Percentiles rank a stretch among this genome's conserved stretches.
phyloP scores from a whole-genome alignment of 2,329 filamentous ascomycete species.

The Beauveria australis region DNA sequence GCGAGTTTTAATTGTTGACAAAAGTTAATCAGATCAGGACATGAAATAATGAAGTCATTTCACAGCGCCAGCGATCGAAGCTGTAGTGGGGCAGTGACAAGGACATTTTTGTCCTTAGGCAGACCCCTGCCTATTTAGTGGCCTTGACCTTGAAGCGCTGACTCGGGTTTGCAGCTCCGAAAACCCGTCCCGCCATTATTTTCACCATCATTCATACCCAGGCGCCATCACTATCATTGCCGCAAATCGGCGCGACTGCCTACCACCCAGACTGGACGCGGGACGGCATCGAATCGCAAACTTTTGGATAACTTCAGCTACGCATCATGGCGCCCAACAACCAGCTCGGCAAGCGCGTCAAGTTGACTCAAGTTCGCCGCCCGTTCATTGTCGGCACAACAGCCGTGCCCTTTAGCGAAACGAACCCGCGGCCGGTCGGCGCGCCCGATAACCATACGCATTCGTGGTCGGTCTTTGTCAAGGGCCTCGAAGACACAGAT shows the following conservation, averaged over 20 bases:
- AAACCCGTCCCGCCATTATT: neutral
- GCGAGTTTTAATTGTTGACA: neutral
- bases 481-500: slow-evolving; percentile 80
- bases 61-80: slow-evolving; percentile 7
- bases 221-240: neutral
- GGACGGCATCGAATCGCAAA: neutral
- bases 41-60: slow-evolving; percentile 9
- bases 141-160: neutral
- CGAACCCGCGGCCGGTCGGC: slow-evolving; percentile 67
- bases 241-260: neutral
- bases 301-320: neutral
- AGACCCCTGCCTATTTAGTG: neutral
- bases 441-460: slow-evolving; percentile 90
- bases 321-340: slow-evolving; percentile 51
- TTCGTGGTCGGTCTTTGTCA: slow-evolving; percentile 91
- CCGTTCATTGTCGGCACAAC: slow-evolving; percentile 72
- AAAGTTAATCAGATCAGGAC: slow-evolving; percentile 5
- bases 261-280: neutral
- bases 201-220: neutral
- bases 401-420: slow-evolving; percentile 69
- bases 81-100: slow-evolving; percentile 4
- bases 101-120: slow-evolving; percentile 8
- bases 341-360: slow-evolving; percentile 53
- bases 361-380: slow-evolving; percentile 55
- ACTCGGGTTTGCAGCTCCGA: neutral